These are phyloP conservation scores for Gynostemma pentaphyllum DNA, from an alignment of 306 rosid genomes.

Conservation along the genomic window DNA sequence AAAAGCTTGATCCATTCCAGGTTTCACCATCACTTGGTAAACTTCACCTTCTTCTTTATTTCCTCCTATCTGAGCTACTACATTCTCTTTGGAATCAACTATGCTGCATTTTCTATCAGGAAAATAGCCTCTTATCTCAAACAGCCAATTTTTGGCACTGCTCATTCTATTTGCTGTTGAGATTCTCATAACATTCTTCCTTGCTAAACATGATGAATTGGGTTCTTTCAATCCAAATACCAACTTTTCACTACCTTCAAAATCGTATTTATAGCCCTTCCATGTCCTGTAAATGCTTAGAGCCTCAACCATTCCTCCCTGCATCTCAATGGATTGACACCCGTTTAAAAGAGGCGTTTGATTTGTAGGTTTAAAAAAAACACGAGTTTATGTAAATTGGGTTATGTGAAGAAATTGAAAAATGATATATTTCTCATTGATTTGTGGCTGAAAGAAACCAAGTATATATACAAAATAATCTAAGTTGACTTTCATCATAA, in stretches of 20 bases:
- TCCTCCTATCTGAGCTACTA: constrained; percentile 28
- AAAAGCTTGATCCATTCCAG: neutral
- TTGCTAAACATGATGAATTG: constrained; percentile 37
- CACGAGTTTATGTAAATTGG: too few species aligned
- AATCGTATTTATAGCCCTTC: constrained; percentile 47
- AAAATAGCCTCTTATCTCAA: constrained; percentile 39
- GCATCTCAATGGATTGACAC: too few species aligned
- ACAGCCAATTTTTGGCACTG: constrained; percentile 38
- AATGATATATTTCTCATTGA: too few species aligned
- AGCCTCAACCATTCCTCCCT: constrained; percentile 72
- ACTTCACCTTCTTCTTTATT: neutral
- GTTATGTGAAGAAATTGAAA: neutral
- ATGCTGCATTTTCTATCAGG: constrained; percentile 46
- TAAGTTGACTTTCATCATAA: too few species aligned
- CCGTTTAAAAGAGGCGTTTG: too few species aligned
- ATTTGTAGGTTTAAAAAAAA: too few species aligned
- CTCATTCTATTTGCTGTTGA: constrained; percentile 15
- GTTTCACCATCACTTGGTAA: neutral
- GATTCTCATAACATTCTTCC: constrained; percentile 37
- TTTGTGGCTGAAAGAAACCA: too few species aligned
- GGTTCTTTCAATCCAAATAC: constrained; percentile 63
- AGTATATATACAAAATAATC: too few species aligned
- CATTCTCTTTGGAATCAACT: constrained; percentile 29
- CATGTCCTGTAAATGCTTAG: constrained; percentile 61
- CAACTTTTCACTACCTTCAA: constrained; percentile 34